Conservation (phyloP, 768 basidiomycete genomes). For the Pleurotus platypus region DNA sequence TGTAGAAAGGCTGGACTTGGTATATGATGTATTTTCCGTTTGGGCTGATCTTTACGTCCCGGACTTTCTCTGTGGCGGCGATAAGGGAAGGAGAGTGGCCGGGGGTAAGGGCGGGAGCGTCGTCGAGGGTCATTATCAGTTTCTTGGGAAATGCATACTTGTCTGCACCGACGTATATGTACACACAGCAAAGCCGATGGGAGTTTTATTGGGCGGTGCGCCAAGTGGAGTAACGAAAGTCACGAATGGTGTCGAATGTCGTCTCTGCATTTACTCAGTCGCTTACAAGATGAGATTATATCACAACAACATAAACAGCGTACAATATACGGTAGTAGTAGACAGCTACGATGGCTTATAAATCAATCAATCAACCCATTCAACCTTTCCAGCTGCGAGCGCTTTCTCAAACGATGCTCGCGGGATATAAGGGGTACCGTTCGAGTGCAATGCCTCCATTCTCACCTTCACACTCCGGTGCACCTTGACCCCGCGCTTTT, state of each 20-base stretch:
- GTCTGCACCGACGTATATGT: too few species aligned
- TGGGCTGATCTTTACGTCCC: slow-evolving; percentile 29
- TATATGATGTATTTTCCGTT: slow-evolving; percentile 25
- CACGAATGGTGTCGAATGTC: too few species aligned
- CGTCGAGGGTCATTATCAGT: too few species aligned
- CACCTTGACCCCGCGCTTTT: slow-evolving; percentile 37
- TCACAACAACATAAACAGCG: too few species aligned
- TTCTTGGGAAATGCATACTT: too few species aligned
- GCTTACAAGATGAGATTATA: too few species aligned
- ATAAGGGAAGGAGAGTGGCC: slow-evolving; percentile 20
- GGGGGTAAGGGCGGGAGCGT: background rate
- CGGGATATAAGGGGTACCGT: slow-evolving; percentile 32
- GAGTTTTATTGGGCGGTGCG: too few species aligned
- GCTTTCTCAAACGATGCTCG: slow-evolving; percentile 31
- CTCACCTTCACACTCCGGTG: slow-evolving; percentile 51
- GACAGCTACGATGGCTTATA: too few species aligned
- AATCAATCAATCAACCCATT: slow-evolving; percentile 32
- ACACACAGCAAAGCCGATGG: too few species aligned
- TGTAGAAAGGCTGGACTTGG: slow-evolving; percentile 28
- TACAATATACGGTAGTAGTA: too few species aligned
- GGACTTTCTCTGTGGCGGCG: slow-evolving; percentile 23
- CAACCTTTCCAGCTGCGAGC: slow-evolving; percentile 10
- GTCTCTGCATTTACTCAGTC: too few species aligned
- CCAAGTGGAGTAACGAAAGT: too few species aligned
- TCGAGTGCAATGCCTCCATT: slow-evolving; percentile 41